A percentile compares a stretch with the other conserved stretches of the same genome.
Evolutionary conservation across 129 eudicot species (phyloP).

Genomic region (Helianthus annuus): DNA sequence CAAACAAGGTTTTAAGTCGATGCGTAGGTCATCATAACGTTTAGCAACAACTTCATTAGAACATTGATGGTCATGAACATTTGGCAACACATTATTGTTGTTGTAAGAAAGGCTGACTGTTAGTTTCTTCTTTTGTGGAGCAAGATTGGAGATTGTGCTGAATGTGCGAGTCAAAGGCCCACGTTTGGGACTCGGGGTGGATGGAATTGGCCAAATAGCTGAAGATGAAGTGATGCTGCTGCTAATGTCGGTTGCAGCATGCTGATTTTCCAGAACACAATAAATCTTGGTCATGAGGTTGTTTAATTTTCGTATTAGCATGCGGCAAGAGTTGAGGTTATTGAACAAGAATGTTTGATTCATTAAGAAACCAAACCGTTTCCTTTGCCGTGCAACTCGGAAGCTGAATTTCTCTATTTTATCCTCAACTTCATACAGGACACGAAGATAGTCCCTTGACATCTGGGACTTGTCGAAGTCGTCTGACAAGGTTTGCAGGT

Average conservation of each 20-base stretch:
- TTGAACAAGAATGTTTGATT: slow-evolving; percentile 30
- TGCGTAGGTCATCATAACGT: background rate
- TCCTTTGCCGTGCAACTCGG: slow-evolving; percentile 33
- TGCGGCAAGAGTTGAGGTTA: slow-evolving; percentile 27
- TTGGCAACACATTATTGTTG: background rate
- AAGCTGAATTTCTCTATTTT: slow-evolving; percentile 39
- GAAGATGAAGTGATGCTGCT: background rate
- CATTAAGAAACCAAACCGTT: slow-evolving; percentile 33
- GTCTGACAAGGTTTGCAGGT: slow-evolving; percentile 15
- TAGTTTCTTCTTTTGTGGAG: background rate
- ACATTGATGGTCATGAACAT: background rate
- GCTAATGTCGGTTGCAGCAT: background rate
- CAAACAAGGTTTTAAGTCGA: background rate
- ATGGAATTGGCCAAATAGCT: slow-evolving; percentile 18
- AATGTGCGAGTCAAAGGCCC: background rate
- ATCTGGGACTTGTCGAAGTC: slow-evolving; percentile 1
- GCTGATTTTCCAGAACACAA: background rate
- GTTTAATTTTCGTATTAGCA: slow-evolving; percentile 31
- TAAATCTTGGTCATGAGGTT: background rate
- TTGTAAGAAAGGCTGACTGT: background rate
- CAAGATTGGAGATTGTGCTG: background rate
- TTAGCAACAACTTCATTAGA: background rate
- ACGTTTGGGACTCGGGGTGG: background rate
- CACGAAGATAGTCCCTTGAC: slow-evolving; percentile 20
- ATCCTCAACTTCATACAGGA: slow-evolving; percentile 40